Evolutionary conservation across 352 stramenopile genomes (phyloP).

Genomic region (Pythium inflatum): DNA sequence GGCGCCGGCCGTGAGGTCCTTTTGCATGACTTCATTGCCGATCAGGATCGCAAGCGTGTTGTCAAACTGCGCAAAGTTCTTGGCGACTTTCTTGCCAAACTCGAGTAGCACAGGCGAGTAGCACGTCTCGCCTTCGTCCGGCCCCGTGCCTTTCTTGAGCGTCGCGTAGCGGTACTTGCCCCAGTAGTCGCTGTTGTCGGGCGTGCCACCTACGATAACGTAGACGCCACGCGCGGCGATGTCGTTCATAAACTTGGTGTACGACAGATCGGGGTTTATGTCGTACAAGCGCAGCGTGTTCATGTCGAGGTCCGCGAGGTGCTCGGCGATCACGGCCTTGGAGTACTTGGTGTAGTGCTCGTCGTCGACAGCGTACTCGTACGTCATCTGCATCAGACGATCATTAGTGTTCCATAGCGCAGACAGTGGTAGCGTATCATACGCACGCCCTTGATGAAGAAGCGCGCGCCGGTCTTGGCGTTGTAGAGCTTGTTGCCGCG

Average conservation of each 20-base stretch:
- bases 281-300: slow-evolving; percentile 90
- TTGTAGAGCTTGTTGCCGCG: slow-evolving; percentile 90
- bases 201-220: slow-evolving; percentile 80
- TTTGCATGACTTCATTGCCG: slow-evolving; percentile 90
- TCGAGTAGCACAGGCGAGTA: slow-evolving; percentile 86
- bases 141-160: slow-evolving; percentile 52
- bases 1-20: slow-evolving; percentile 73
- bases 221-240: slow-evolving; percentile 82
- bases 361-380: slow-evolving; percentile 88
- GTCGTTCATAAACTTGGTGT: slow-evolving; percentile 86
- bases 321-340: slow-evolving; percentile 69
- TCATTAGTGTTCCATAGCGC: neutral
- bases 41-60: slow-evolving; percentile 86
- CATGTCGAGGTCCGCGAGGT: slow-evolving; percentile 73
- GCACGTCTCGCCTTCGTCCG: slow-evolving; percentile 73
- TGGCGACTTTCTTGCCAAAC: slow-evolving; percentile 84
- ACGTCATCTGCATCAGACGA: slow-evolving; percentile 62
- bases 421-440: neutral
- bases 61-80: slow-evolving; percentile 89
- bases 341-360: slow-evolving; percentile 89
- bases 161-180: slow-evolving; percentile 77
- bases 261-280: slow-evolving; percentile 83
- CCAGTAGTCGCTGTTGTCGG: slow-evolving; percentile 85
- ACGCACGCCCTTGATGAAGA: slow-evolving; percentile 86
- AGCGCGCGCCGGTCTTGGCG: slow-evolving; percentile 75